These are phyloP conservation scores for Prunella vulgaris DNA, from an alignment of 257 asterid genomes.

Conservation along the genomic window DNA sequence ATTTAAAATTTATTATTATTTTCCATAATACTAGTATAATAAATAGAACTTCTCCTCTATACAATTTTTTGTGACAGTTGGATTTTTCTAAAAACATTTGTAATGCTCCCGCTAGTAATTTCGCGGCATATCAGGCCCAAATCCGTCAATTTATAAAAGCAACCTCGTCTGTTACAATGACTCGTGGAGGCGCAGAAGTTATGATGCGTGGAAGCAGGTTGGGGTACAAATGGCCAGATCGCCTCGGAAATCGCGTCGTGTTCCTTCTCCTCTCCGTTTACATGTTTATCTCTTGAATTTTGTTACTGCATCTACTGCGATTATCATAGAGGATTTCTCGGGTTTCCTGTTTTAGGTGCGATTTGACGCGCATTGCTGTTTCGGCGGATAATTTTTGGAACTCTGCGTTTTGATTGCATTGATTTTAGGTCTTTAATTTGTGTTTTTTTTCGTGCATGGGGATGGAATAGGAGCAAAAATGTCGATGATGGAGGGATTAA, in stretches of 20 bases:
- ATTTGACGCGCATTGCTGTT: conserved; percentile 25
- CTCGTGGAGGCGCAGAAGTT: conserved; percentile 45
- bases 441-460: conserved; percentile 22
- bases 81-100: too few relatives aligned
- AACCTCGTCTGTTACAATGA: conserved; percentile 11
- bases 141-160: conserved; percentile 16
- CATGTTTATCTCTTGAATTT: conserved; percentile 3
- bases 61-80: too few relatives aligned
- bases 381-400: conserved; percentile 13
- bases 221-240: conserved; percentile 55
- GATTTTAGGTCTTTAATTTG: neutral
- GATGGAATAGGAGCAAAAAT: conserved; percentile 28
- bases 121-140: neutral
- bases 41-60: too few relatives aligned
- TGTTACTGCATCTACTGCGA: conserved; percentile 4
- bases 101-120: neutral
- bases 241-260: conserved; percentile 33
- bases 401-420: neutral
- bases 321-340: neutral
- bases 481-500: conserved; percentile 46
- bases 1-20: too few relatives aligned
- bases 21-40: too few relatives aligned
- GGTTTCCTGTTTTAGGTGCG: conserved; percentile 10
- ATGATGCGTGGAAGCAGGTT: conserved; percentile 58
- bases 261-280: conserved; percentile 17